These are phyloP conservation scores for Cardamine occulta DNA, from an alignment of 345 rosid genomes.

Conservation along the genomic window DNA sequence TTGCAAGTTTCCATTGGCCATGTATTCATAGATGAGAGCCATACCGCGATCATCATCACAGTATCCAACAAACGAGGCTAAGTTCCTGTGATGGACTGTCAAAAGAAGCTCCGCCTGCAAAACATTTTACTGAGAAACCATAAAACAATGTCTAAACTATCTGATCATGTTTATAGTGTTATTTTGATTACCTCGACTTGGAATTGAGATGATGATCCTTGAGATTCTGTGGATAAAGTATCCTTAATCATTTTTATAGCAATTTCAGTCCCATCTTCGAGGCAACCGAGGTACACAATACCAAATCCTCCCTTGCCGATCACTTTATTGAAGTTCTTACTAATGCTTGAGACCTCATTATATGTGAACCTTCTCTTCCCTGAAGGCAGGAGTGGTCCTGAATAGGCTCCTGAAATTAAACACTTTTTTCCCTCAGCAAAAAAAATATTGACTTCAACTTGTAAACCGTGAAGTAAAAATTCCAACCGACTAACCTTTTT, in stretches of 20 bases:
- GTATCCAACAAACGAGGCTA: conserved; percentile 51
- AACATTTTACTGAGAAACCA: not conserved
- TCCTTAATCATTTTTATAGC: conserved; percentile 54
- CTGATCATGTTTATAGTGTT: not conserved
- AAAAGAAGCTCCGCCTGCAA: conserved; percentile 51
- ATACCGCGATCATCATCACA: conserved; percentile 46
- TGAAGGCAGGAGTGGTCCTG: conserved; percentile 34
- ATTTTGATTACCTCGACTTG: conserved; percentile 47
- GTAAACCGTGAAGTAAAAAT: not conserved
- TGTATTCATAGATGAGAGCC: conserved; percentile 56
- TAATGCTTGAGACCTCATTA: conserved; percentile 41
- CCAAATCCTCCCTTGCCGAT: conserved; percentile 59
- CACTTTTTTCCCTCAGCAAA: not conserved
- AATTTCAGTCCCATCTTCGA: conserved; percentile 45
- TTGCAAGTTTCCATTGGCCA: conserved; percentile 51
- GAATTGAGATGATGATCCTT: conserved; percentile 37
- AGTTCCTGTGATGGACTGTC: conserved; percentile 53
- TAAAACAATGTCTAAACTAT: not conserved
- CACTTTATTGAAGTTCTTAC: conserved; percentile 43
- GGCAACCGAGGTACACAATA: conserved; percentile 44
- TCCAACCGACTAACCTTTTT: conserved; percentile 18
- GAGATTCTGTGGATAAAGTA: conserved; percentile 19
- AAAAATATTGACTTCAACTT: not conserved
- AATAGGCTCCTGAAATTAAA: conserved; percentile 6
- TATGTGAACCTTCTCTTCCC: conserved; percentile 37